Conservation (phyloP, 306 rosid species). For the Fragaria nilgerrensis region DNA sequence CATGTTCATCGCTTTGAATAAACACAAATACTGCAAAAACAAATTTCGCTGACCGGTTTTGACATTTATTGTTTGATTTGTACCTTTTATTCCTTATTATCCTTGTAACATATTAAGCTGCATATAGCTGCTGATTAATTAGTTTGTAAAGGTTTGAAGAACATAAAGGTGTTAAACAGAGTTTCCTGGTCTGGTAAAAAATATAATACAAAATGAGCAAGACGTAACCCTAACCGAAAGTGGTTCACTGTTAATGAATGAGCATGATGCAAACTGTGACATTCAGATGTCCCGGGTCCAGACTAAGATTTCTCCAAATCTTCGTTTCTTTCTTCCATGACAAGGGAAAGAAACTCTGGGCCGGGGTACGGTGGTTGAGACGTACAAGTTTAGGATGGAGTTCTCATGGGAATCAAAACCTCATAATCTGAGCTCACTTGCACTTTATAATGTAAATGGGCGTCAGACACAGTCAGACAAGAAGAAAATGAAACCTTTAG, state of each 20-base stretch:
- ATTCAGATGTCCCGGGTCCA: not conserved
- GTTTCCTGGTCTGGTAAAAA: not conserved
- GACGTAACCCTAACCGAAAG: not conserved
- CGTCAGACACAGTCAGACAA: not conserved
- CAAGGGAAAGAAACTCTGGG: not conserved
- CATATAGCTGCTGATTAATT: no score
- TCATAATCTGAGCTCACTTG: not conserved
- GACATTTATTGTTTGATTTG: no score
- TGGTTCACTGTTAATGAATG: not conserved
- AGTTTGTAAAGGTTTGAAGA: not conserved
- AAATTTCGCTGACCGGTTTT: no score
- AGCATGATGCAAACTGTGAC: not conserved
- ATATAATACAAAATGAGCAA: not conserved
- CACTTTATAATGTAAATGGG: conserved; percentile 8
- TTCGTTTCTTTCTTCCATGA: not conserved
- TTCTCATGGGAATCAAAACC: not conserved
- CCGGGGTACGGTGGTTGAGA: not conserved
- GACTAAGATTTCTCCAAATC: not conserved
- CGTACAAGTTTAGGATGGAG: not conserved
- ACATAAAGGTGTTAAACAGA: not conserved
- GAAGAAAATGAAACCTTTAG: not conserved
- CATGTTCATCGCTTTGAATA: no score
- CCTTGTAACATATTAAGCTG: no score
- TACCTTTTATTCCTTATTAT: no score
- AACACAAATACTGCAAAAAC: no score